Evolutionary conservation across 257 asterid genomes (phyloP), one percentile per base, ranked within the genome.

Genomic region (Solanum peruvianum): DNA sequence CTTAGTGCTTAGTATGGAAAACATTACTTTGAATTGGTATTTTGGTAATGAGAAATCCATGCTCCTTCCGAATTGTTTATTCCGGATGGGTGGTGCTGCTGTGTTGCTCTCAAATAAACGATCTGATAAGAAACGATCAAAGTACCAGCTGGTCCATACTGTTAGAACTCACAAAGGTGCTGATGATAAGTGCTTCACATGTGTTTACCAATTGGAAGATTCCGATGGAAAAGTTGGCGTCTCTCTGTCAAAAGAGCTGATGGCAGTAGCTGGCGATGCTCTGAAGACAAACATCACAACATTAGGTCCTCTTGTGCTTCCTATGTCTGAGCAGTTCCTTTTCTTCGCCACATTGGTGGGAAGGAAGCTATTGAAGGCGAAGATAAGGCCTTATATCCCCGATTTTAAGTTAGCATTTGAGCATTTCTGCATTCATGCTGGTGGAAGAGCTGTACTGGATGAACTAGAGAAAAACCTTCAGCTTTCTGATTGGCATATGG

Each of bases 391-490:
- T 8, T 94, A 94, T 87, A 95, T 94, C 52, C 98, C 96, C 0
- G 98, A 95, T 86, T 95, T 95, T 92, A 95, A 93, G 42, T 31
- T 94, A 90, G 98, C 98, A 0, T 95, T 95, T 27, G 98, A 95
- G 58, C 98, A 95, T 90, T 94, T 94, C 90, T 95, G 98, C 94
- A 93, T 95, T 80, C 98, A 95, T 58, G 98, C 98, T 23, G 98
- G 98, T 58, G 98, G 98, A 81, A 90, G 96, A 89, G 98, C 98
- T 64, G 98, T 95, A 60, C 87, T 94, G 20, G 98, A 95, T 88
- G 98, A 94, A 90, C 87, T 94, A 56, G 98, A 95, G 91, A 95
- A 93, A 88, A 92, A 94, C 84, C 92, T 93, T 21, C 95, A 93
- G 89, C 90, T 94, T 15, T 92, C 95, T 9, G 95, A 93, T 21